Percentiles rank a stretch among this genome's conserved stretches.
Evolutionary conservation across 2,329 filamentous ascomycete species (phyloP).

Genomic region (Penicillium sp.): DNA sequence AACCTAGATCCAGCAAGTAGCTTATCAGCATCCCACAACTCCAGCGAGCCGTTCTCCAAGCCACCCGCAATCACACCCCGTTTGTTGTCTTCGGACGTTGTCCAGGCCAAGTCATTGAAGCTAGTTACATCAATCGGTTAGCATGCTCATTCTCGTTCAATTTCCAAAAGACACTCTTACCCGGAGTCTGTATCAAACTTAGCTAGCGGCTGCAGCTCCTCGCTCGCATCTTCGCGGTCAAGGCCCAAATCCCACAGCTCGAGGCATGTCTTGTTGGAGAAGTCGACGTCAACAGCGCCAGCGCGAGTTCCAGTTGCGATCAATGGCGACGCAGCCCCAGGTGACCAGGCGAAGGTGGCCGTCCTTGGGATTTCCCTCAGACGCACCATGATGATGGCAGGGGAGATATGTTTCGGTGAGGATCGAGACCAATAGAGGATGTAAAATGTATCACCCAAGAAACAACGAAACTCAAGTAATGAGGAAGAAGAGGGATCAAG

Average conservation of each 20-base stretch:
- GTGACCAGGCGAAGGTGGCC: constrained; percentile 95
- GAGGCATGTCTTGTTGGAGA: constrained; percentile 93
- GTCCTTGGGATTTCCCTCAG: constrained; percentile 95
- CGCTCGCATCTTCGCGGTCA: constrained; percentile 68
- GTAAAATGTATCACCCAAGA: constrained; percentile 16
- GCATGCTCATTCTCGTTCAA: constrained; percentile 5
- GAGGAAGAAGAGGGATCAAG: constrained; percentile 10
- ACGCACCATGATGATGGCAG: constrained; percentile 71
- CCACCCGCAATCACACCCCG: constrained; percentile 91
- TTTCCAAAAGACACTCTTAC: constrained; percentile 48
- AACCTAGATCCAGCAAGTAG: constrained; percentile 54
- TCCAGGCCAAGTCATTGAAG: constrained; percentile 97
- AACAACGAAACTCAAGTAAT: constrained; percentile 10
- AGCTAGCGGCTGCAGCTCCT: constrained; percentile 81
- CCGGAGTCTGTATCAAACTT: constrained; percentile 86
- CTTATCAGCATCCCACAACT: constrained; percentile 86
- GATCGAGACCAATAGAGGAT: constrained; percentile 14
- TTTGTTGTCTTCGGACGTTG: constrained; percentile 72
- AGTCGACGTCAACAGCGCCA: constrained; percentile 93
- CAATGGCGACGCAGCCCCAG: constrained; percentile 72
- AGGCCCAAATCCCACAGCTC: constrained; percentile 94
- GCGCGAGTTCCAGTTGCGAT: constrained; percentile 92
- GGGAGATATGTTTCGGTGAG: constrained; percentile 22
- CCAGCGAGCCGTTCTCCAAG: constrained; percentile 88
- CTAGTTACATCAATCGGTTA: constrained; percentile 48